phyloP scores from a whole-genome alignment of 2,329 filamentous ascomycete genomes.

The Teratosphaeria viscida region DNA sequence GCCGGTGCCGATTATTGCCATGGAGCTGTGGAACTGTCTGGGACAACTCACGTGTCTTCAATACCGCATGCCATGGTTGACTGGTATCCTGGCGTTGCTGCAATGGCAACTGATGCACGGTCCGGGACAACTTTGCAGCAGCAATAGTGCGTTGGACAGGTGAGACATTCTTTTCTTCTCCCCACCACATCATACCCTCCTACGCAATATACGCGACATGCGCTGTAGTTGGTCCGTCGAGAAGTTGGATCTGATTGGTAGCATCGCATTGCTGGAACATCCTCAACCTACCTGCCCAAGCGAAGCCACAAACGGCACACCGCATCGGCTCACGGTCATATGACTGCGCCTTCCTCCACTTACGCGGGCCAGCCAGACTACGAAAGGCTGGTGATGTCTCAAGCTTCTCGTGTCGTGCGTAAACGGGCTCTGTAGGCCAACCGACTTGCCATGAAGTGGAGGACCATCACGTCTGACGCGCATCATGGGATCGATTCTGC shows the following conservation, averaged over 20 bases:
- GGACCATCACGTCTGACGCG: background rate
- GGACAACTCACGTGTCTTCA: conserved; percentile 64
- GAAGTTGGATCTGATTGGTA: background rate
- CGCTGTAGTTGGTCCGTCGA: background rate
- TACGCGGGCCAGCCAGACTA: background rate
- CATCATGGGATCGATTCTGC: background rate
- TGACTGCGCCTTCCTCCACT: conserved; percentile 5
- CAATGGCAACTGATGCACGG: conserved; percentile 65
- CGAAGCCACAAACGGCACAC: conserved; percentile 8
- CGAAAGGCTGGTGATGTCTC: background rate
- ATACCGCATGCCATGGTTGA: conserved; percentile 82
- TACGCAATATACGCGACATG: background rate
- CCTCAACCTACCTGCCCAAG: conserved; percentile 5
- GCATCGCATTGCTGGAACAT: conserved; percentile 1
- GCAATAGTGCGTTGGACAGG: conserved; percentile 79
- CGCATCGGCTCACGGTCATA: conserved; percentile 13
- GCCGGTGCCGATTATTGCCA: conserved; percentile 55
- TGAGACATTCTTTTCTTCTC: conserved; percentile 44
- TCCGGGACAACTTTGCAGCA: conserved; percentile 62
- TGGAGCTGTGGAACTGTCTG: conserved; percentile 65
- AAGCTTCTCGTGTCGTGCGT: background rate
- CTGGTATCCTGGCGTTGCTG: conserved; percentile 61
- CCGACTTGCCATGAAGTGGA: background rate
- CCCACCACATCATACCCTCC: background rate
- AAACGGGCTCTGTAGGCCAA: background rate